These are phyloP conservation scores for Corymbia citriodora DNA, from an alignment of 441 rosid genomes.

Conservation along the genomic window DNA sequence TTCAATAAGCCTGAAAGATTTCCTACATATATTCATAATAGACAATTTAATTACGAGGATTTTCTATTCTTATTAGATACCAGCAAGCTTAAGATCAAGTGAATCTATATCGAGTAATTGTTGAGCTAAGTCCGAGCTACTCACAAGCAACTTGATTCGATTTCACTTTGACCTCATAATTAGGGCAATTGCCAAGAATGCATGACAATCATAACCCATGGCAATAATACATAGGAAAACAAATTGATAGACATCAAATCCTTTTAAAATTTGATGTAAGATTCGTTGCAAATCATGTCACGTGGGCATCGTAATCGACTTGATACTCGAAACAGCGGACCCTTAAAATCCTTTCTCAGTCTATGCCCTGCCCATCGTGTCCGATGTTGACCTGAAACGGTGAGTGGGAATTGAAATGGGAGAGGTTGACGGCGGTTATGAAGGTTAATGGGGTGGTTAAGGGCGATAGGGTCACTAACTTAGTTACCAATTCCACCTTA, in stretches of 20 bases:
- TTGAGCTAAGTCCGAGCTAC: rapidly evolving
- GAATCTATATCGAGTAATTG: neutral
- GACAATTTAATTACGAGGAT: neutral
- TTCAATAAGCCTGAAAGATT: neutral
- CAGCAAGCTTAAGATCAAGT: neutral
- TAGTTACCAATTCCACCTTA: neutral
- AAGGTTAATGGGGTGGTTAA: neutral
- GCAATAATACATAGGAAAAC: neutral
- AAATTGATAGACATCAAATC: neutral
- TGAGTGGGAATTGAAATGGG: neutral
- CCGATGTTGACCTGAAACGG: neutral
- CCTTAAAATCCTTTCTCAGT: neutral
- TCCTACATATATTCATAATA: neutral
- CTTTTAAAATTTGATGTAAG: neutral
- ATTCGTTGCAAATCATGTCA: neutral
- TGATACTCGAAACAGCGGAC: neutral
- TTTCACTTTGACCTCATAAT: neutral
- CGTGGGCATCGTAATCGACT: neutral
- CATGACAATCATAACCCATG: rapidly evolving
- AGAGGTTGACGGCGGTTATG: neutral
- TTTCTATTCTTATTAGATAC: neutral
- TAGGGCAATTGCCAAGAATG: neutral
- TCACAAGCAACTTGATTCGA: rapidly evolving
- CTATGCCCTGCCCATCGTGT: neutral
- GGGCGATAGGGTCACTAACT: neutral